phyloP scores from a whole-genome alignment of 495 filamentous ascomycete species.

The Arthonia radiata region DNA sequence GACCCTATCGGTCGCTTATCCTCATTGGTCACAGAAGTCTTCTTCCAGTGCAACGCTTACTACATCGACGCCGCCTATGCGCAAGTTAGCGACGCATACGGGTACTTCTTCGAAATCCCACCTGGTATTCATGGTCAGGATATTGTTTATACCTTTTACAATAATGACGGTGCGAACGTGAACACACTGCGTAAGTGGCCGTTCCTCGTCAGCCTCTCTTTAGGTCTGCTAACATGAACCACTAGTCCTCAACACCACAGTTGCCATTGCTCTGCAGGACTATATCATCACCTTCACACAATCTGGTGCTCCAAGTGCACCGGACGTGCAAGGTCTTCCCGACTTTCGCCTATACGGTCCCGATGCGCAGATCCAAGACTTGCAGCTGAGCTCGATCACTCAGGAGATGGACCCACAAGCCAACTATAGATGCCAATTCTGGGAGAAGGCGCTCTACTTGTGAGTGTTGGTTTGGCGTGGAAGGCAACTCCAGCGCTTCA shows the following conservation, averaged over 20 bases:
- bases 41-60: slow-evolving; percentile 26
- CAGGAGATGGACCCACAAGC: slow-evolving; percentile 18
- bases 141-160: background rate
- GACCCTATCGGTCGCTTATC: slow-evolving; percentile 15
- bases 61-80: slow-evolving; percentile 19
- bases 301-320: slow-evolving; percentile 20
- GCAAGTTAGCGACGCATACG: slow-evolving; percentile 28
- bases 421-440: slow-evolving; percentile 15
- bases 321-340: slow-evolving; percentile 9
- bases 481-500: too few species aligned
- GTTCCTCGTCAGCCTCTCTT: too few species aligned
- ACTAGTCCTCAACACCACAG: slow-evolving; percentile 15
- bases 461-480: too few species aligned
- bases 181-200: too few species aligned
- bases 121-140: slow-evolving; percentile 25
- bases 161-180: background rate
- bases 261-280: slow-evolving; percentile 30
- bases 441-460: slow-evolving; percentile 21
- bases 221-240: too few species aligned
- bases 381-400: slow-evolving; percentile 18
- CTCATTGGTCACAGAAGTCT: slow-evolving; percentile 14
- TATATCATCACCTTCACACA: slow-evolving; percentile 32
- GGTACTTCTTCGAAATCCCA: slow-evolving; percentile 35
- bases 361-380: slow-evolving; percentile 15
- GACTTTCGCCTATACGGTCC: slow-evolving; percentile 18